phyloP scores from a whole-genome alignment of 768 basidiomycete species.

The Amanita exitialis region DNA sequence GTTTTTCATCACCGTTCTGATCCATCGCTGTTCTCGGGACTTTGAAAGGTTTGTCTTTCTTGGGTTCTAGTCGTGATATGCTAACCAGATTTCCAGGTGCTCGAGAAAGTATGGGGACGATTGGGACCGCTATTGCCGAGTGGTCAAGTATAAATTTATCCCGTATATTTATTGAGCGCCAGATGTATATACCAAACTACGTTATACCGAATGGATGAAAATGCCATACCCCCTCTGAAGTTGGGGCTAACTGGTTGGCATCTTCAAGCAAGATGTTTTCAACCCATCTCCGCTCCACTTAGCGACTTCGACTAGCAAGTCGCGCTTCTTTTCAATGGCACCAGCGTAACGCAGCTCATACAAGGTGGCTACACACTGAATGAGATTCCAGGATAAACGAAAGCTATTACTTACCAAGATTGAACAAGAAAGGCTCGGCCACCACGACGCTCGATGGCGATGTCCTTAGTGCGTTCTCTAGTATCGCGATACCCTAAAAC shows the following conservation, averaged over 20 bases:
- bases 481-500: slow-evolving; percentile 52
- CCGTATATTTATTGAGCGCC: slow-evolving; percentile 64
- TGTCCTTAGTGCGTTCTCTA: slow-evolving; percentile 50
- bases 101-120: slow-evolving; percentile 89
- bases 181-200: slow-evolving; percentile 1
- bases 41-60: slow-evolving; percentile 67
- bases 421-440: slow-evolving; percentile 80
- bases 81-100: slow-evolving; percentile 37
- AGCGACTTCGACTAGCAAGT: slow-evolving; percentile 63
- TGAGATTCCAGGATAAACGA: neutral
- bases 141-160: slow-evolving; percentile 89
- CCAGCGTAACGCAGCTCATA: slow-evolving; percentile 73
- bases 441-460: slow-evolving; percentile 66
- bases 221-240: neutral
- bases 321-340: slow-evolving; percentile 68
- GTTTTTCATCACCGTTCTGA: slow-evolving; percentile 90
- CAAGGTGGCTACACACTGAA: slow-evolving; percentile 47
- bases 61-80: neutral
- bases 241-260: neutral
- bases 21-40: slow-evolving; percentile 88
- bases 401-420: slow-evolving; percentile 49
- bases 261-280: slow-evolving; percentile 27
- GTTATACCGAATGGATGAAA: neutral
- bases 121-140: slow-evolving; percentile 82
- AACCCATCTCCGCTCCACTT: slow-evolving; percentile 85